Base-by-base conservation (phyloP, 2,329 filamentous ascomycete genomes). In the Penicillium griseofulvum region DNA sequence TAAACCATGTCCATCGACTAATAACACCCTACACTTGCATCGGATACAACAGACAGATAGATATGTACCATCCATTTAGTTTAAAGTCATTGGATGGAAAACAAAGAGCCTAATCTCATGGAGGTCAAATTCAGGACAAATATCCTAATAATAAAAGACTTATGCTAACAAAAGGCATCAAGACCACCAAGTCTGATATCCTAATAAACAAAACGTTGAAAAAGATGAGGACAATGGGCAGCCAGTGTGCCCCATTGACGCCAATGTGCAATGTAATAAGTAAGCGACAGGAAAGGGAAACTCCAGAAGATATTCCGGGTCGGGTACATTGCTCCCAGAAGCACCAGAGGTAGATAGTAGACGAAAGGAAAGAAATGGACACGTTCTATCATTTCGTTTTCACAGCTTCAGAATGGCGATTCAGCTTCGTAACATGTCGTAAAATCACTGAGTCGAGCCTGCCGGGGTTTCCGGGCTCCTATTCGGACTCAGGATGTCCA, bases 201-300 rank as follows among this genome's bases (percentile, higher is more conserved):
- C 45, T 49, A 52, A 36, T 22, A 39, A 48, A 52, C 39, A 57
- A 41, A 43, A 49, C 37, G 22, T 56, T 51, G 19, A 55, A 51
- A 34, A 51, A 34, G 37, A 37, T 24, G 16, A 34, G 17, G 48
- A 52, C 56, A 52, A 46, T 33, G 38, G 28, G 44, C 29, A 16
- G 46, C 14, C 38, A 38, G 31, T 56, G 48, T 41, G 55, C 54
- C 49, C 55, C 51, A 59, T 46, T 58, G 57, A 66, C 61, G 65
- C 60, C 62, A 60, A 61, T 59, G 53, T 60, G 52, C 39, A 53
- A 58, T 59, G 51, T 52, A 55, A 59, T 56, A 55, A 65, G 60
- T 37, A 50, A 58, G 45, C 54, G 57, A 58, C 31, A 57, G 26
- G 29, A 39, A 39, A 38, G 42, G 50, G 36, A 54, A 57, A 56